Evolutionary conservation across 768 basidiomycete genomes (phyloP).

Genomic region (Termitomyces heimii): DNA sequence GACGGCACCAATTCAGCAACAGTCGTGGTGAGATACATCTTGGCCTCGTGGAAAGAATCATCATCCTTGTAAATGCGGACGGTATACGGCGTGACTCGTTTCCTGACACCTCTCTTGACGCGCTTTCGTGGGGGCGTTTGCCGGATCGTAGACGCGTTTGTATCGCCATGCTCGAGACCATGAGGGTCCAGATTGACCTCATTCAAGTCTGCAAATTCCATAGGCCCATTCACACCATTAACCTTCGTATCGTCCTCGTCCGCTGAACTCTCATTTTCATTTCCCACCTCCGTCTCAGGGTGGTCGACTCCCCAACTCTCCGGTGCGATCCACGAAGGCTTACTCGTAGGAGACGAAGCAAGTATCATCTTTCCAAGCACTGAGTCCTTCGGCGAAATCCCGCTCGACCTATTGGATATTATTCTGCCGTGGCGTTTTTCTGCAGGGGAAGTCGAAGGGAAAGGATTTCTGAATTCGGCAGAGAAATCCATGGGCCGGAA

Average conservation of each 20-base stretch:
- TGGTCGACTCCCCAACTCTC: slow-evolving; percentile 73
- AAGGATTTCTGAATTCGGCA: slow-evolving; percentile 35
- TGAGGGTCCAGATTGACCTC: slow-evolving; percentile 4
- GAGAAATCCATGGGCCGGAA: slow-evolving; percentile 18
- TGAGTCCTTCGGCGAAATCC: slow-evolving; percentile 45
- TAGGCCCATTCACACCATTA: slow-evolving; percentile 3
- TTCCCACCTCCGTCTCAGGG: slow-evolving; percentile 30
- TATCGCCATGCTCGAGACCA: not conserved
- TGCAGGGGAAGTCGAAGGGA: slow-evolving; percentile 24
- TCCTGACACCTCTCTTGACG: not conserved
- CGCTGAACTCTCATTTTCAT: slow-evolving; percentile 25
- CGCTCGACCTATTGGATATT: slow-evolving; percentile 21
- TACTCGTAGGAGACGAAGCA: slow-evolving; percentile 6
- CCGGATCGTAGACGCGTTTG: not conserved
- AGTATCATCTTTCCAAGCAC: not conserved
- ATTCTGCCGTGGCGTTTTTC: slow-evolving; percentile 21
- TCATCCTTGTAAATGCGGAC: slow-evolving; percentile 78
- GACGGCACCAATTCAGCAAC: slow-evolving; percentile 60
- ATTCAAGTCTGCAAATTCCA: slow-evolving; percentile 5
- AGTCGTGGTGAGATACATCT: slow-evolving; percentile 57
- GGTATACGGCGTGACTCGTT: slow-evolving; percentile 30
- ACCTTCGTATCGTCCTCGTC: slow-evolving; percentile 12
- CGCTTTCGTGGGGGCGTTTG: not conserved
- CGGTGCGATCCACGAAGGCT: slow-evolving; percentile 54
- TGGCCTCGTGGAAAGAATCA: slow-evolving; percentile 64